A percentile compares a stretch with the other conserved stretches of the same genome.
Evolutionary conservation across 176 grass and related monocot genomes (phyloP).

Genomic region (Eragrostis nindensis): DNA sequence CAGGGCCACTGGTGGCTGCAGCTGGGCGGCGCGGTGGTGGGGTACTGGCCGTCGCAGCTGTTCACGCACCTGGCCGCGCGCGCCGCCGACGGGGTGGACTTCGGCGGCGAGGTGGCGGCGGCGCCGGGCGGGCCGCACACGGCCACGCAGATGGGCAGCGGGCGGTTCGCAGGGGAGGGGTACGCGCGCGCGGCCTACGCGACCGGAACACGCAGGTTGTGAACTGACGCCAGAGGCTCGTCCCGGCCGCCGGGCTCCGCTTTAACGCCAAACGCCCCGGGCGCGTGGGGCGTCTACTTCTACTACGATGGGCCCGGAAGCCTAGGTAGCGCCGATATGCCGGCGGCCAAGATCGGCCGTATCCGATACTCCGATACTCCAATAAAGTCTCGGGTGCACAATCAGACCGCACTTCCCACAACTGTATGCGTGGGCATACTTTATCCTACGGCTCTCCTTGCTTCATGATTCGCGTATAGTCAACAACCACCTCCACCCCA

Average conservation of each 20-base stretch:
- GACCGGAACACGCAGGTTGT: slow-evolving; percentile 74
- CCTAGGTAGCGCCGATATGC: no score
- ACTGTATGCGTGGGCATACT: no score
- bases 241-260: slow-evolving; percentile 58
- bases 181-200: slow-evolving; percentile 72
- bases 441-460: no score
- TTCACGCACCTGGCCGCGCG: slow-evolving; percentile 72
- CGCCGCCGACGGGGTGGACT: slow-evolving; percentile 79
- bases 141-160: slow-evolving; percentile 85
- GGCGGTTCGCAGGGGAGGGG: slow-evolving; percentile 60
- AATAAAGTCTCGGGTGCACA: no score
- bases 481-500: no score
- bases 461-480: no score
- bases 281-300: slow-evolving; percentile 77
- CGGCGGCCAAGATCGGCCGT: no score
- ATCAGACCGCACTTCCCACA: no score
- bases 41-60: slow-evolving; percentile 82
- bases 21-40: slow-evolving; percentile 67
- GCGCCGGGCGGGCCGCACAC: slow-evolving; percentile 64
- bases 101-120: slow-evolving; percentile 81
- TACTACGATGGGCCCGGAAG: slow-evolving; percentile 90
- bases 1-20: slow-evolving; percentile 90
- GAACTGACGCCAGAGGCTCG: slow-evolving; percentile 79
- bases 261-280: slow-evolving; percentile 62
- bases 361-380: no score